phyloP scores from a whole-genome alignment of 495 filamentous ascomycete genomes.

The Penicillium flavigenum region DNA sequence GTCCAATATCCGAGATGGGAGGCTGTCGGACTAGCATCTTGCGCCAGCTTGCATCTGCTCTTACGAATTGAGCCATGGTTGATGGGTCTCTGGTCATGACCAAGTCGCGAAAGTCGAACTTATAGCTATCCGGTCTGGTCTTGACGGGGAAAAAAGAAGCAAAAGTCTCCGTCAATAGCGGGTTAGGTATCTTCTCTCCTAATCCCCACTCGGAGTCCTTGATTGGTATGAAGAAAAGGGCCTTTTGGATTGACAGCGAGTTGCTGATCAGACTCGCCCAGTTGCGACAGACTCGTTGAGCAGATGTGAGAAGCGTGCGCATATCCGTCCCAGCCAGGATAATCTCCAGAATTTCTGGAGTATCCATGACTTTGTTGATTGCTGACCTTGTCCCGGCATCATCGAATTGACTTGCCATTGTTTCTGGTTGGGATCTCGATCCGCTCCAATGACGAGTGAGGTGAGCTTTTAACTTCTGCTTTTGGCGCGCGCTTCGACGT shows the following conservation, averaged over 20 bases:
- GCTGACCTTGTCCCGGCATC: neutral
- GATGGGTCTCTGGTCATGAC: neutral
- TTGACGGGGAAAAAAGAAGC: slow-evolving; percentile 9
- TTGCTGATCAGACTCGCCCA: slow-evolving; percentile 11
- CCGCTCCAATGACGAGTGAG: no score
- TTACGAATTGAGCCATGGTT: slow-evolving; percentile 1
- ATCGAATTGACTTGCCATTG: neutral
- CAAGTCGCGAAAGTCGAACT: neutral
- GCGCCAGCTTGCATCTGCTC: slow-evolving; percentile 10
- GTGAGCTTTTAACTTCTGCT: no score
- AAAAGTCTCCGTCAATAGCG: slow-evolving; percentile 8
- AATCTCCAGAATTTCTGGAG: slow-evolving; percentile 16
- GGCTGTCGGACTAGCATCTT: slow-evolving; percentile 17
- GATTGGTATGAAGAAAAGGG: slow-evolving; percentile 18
- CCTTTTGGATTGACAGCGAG: slow-evolving; percentile 16
- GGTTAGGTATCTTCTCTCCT: slow-evolving; percentile 4
- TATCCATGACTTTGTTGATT: neutral
- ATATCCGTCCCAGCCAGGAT: slow-evolving; percentile 14
- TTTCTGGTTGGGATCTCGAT: neutral
- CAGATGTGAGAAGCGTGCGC: slow-evolving; percentile 17
- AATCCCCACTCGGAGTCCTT: slow-evolving; percentile 5
- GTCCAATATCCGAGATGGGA: slow-evolving; percentile 4
- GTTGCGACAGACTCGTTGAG: slow-evolving; percentile 13
- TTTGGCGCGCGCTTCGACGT: no score
- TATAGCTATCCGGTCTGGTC: neutral